These are phyloP conservation scores for Nicotiana attenuata DNA, from an alignment of 257 asterid species.

Conservation along the genomic window DNA sequence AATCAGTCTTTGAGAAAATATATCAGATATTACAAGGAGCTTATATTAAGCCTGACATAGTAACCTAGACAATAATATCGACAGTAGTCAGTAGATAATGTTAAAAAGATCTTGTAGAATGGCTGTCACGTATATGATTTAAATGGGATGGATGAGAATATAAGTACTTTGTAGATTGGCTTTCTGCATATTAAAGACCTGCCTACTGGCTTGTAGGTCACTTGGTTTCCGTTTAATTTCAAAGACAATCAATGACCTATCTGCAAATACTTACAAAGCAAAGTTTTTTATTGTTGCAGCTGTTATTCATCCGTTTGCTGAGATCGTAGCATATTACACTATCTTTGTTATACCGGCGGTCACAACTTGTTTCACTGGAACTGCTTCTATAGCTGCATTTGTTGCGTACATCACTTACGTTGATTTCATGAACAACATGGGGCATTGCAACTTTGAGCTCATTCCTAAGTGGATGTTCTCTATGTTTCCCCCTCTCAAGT, in stretches of 20 bases:
- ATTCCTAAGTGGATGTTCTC: too few species aligned
- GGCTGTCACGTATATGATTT: too few species aligned
- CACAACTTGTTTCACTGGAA: conserved; percentile 36
- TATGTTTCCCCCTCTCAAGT: too few species aligned
- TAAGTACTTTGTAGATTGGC: neutral
- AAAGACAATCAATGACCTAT: neutral
- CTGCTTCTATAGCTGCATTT: conserved; percentile 38
- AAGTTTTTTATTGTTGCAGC: conserved; percentile 37
- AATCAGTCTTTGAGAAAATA: neutral
- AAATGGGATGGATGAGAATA: neutral
- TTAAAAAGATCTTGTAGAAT: too few species aligned
- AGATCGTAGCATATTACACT: conserved; percentile 49
- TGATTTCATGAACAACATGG: conserved; percentile 60
- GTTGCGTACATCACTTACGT: conserved; percentile 41
- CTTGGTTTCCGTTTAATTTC: neutral
- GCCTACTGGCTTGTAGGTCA: too few species aligned
- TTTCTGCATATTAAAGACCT: neutral
- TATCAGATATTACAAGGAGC: neutral
- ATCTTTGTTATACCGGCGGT: conserved; percentile 58
- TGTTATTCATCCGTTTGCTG: conserved; percentile 89
- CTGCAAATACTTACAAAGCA: neutral
- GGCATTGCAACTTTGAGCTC: conserved; percentile 13
- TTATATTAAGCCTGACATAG: too few species aligned
- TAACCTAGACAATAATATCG: too few species aligned
- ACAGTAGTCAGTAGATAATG: too few species aligned